A percentile compares a stretch with the other conserved stretches of the same genome.
phyloP scores from a whole-genome alignment of 345 rosid species.

The Carallia pectinifolia region DNA sequence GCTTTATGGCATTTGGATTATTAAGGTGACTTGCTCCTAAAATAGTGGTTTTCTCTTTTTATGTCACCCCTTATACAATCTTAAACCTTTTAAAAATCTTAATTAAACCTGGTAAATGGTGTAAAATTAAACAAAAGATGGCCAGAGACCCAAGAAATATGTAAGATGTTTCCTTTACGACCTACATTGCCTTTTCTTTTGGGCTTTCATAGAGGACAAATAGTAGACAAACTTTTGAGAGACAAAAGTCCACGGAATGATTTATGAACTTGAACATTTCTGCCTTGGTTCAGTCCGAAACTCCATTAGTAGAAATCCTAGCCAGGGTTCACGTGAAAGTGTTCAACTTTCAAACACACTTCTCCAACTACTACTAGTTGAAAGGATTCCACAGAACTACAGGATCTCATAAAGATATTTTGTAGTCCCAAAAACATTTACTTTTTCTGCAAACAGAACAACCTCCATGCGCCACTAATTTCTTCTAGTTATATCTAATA shows the following conservation, averaged over 20 bases:
- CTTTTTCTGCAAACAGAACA: constrained; percentile 8
- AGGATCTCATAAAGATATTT: constrained; percentile 8
- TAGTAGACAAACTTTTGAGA: not conserved
- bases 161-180: not conserved
- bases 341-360: too few species aligned
- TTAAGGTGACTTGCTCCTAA: not conserved
- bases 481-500: too few species aligned
- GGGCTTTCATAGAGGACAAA: not conserved
- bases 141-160: not conserved
- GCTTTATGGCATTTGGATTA: not conserved
- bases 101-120: too few species aligned
- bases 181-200: not conserved
- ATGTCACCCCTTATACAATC: constrained; percentile 6
- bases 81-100: not conserved
- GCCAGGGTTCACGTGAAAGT: not conserved
- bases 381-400: not conserved
- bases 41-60: not conserved
- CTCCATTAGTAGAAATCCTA: not conserved
- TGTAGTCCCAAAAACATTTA: constrained; percentile 10
- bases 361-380: too few species aligned
- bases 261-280: not conserved
- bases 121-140: not conserved
- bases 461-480: constrained; percentile 18
- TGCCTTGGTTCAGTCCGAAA: not conserved
- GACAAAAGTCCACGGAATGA: not conserved